Evolutionary conservation across 1,139 yeast genomes (phyloP).

Genomic region (Zygosaccharomyces pseudobailii): DNA sequence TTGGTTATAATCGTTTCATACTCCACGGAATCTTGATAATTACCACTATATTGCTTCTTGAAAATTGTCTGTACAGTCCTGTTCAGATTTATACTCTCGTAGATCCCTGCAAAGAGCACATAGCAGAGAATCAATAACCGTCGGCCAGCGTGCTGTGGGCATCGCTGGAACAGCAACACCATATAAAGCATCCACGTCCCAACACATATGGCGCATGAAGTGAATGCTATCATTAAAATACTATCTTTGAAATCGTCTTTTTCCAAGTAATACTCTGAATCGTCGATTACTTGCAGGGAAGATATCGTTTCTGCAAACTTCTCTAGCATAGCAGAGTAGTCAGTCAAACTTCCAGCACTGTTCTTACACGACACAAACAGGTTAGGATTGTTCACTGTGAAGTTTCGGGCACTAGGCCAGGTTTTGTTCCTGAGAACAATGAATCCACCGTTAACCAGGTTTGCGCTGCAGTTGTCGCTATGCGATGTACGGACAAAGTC

Average conservation of each 20-base stretch:
- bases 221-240: constrained; percentile 21
- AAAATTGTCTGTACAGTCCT: constrained; percentile 17
- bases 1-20: constrained; percentile 14
- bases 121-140: constrained; percentile 22
- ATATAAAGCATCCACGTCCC: constrained; percentile 31
- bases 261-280: constrained; percentile 9
- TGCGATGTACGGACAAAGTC: constrained; percentile 10
- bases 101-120: constrained; percentile 22
- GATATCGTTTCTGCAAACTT: constrained; percentile 4
- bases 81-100: constrained; percentile 19
- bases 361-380: constrained; percentile 16
- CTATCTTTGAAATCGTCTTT: constrained; percentile 23
- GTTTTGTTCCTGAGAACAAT: constrained; percentile 7
- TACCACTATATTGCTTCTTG: constrained; percentile 18
- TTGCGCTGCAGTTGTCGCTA: constrained; percentile 14
- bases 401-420: constrained; percentile 3
- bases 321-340: constrained; percentile 4
- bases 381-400: constrained; percentile 14
- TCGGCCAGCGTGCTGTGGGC: constrained; percentile 21
- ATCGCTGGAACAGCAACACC: constrained; percentile 24
- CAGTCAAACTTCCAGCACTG: constrained; percentile 1
- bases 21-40: constrained; percentile 22
- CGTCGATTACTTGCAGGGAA: constrained; percentile 3
- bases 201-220: constrained; percentile 22
- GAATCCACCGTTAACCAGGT: constrained; percentile 17